Conservation (phyloP, 2,329 filamentous ascomycete genomes). For the Mycosphaerella sp. region DNA sequence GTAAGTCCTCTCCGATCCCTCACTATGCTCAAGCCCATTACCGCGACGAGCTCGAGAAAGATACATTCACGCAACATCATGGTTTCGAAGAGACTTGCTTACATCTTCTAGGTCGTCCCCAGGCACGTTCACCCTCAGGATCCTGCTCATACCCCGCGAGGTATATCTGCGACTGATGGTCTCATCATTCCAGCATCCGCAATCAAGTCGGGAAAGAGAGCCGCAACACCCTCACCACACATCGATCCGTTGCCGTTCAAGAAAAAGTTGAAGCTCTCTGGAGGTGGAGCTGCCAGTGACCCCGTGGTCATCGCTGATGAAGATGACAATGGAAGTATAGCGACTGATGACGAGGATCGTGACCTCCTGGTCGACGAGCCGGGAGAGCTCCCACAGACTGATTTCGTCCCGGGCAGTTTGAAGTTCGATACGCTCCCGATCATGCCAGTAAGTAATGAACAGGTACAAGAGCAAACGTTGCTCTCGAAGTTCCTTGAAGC, state of each 20-base stretch:
- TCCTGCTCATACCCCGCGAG: constrained; percentile 37
- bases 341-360: constrained; percentile 46
- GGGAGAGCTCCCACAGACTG: constrained; percentile 37
- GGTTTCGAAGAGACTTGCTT: no score
- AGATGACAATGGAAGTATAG: constrained; percentile 42
- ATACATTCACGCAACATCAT: no score
- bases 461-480: no score
- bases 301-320: constrained; percentile 36
- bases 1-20: no score
- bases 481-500: no score
- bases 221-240: constrained; percentile 10
- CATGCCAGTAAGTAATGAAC: constrained; percentile 39
- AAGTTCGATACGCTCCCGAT: constrained; percentile 56
- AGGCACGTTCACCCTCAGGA: constrained; percentile 36
- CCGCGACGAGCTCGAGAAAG: no score
- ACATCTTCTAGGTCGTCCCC: constrained; percentile 12
- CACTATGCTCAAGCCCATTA: no score
- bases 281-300: constrained; percentile 25
- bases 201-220: constrained; percentile 41
- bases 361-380: constrained; percentile 35
- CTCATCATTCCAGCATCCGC: constrained; percentile 48
- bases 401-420: constrained; percentile 63
- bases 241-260: constrained; percentile 10
- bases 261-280: constrained; percentile 24
- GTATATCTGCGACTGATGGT: constrained; percentile 27